Percentiles rank a stretch among this genome's conserved stretches.
Evolutionary conservation across 352 stramenopile species (phyloP).

Genomic region (Aphanomyces cochlioides): DNA sequence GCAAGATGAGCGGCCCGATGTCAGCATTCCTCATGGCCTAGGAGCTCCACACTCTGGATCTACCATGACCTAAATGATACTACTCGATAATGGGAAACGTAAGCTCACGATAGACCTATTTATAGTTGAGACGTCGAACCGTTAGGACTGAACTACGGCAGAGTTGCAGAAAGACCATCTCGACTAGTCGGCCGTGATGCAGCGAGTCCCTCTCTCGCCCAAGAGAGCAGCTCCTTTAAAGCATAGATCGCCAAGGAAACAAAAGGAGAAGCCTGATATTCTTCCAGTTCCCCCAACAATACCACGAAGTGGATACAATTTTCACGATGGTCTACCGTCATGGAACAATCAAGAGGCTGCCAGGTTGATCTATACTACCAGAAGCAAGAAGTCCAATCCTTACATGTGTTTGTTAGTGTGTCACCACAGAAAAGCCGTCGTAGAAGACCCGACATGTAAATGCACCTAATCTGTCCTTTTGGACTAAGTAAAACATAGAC

Average conservation of each 20-base stretch:
- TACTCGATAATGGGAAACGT: too few relatives aligned
- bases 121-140: too few relatives aligned
- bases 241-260: neutral
- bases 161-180: neutral
- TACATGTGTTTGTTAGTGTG: too few relatives aligned
- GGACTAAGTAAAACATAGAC: too few relatives aligned
- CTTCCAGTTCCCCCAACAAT: neutral
- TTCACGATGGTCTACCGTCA: neutral
- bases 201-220: neutral
- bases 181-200: neutral
- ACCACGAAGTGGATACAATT: neutral
- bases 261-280: neutral
- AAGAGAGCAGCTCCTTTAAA: neutral
- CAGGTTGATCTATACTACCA: neutral
- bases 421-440: conserved; percentile 11
- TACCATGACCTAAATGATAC: too few relatives aligned
- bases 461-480: neutral
- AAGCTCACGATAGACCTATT: too few relatives aligned
- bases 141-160: too few relatives aligned
- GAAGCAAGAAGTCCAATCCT: too few relatives aligned
- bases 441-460: conserved; percentile 17
- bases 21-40: too few relatives aligned
- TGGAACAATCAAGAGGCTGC: conserved; percentile 10
- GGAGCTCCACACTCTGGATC: too few relatives aligned
- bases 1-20: neutral